phyloP scores from a whole-genome alignment of 2,329 filamentous ascomycete species.

The Penicillium sp. region DNA sequence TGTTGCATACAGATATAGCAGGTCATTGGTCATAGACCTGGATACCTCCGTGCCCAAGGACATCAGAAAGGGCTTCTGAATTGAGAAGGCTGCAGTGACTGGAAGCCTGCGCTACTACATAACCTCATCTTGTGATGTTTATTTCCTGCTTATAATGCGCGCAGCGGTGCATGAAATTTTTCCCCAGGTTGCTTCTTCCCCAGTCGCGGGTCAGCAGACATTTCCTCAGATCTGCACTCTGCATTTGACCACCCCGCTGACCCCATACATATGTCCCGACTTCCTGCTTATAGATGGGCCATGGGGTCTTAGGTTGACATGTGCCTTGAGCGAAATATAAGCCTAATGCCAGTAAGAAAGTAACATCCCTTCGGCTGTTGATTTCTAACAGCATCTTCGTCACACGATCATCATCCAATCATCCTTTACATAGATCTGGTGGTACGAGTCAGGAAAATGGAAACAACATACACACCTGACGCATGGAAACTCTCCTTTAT shows the following conservation, averaged over 20 bases:
- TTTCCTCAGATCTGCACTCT: neutral
- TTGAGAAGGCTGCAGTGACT: neutral
- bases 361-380: neutral
- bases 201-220: neutral
- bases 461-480: neutral
- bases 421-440: neutral
- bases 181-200: neutral
- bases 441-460: neutral
- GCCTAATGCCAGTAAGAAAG: neutral
- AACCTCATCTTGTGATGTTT: neutral
- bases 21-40: neutral
- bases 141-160: neutral
- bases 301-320: neutral
- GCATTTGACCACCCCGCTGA: neutral
- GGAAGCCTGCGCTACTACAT: neutral
- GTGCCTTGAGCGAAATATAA: neutral
- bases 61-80: neutral
- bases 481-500: neutral
- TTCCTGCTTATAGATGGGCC: neutral
- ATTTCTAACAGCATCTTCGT: neutral
- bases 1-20: neutral
- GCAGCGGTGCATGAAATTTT: neutral
- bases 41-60: neutral
- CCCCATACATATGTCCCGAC: neutral
- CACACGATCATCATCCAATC: constrained; percentile 3